phyloP scores from a whole-genome alignment of 768 basidiomycete species.

The Termitomyces sp. region DNA sequence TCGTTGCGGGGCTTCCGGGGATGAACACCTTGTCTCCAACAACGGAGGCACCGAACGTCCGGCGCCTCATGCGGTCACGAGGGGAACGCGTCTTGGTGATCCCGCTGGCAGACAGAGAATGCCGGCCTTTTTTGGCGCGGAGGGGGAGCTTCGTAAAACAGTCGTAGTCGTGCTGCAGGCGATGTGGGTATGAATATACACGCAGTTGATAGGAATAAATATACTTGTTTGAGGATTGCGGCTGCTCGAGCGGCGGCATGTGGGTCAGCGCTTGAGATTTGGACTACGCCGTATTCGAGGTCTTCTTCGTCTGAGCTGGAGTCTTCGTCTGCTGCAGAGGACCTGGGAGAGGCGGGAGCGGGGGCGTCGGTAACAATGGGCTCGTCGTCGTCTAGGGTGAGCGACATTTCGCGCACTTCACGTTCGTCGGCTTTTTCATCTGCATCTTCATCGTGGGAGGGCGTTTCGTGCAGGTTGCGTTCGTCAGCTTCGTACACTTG shows the following conservation, averaged over 20 bases:
- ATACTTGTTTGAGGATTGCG: slow-evolving; percentile 85
- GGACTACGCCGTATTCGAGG: slow-evolving; percentile 57
- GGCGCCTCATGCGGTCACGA: slow-evolving; percentile 5
- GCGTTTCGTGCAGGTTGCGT: neutral
- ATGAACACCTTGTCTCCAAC: slow-evolving; percentile 49
- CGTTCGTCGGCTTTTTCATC: slow-evolving; percentile 7
- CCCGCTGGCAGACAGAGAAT: slow-evolving; percentile 22
- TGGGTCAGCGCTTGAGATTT: slow-evolving; percentile 82
- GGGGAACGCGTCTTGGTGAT: slow-evolving; percentile 22
- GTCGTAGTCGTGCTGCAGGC: slow-evolving; percentile 76
- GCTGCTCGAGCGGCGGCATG: slow-evolving; percentile 88
- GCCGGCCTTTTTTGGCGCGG: neutral
- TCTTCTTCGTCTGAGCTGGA: slow-evolving; percentile 31
- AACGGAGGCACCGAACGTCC: slow-evolving; percentile 26
- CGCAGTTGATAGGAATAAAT: slow-evolving; percentile 15
- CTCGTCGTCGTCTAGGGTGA: slow-evolving; percentile 1
- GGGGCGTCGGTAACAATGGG: neutral
- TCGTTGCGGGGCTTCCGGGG: slow-evolving; percentile 47
- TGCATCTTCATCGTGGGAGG: neutral
- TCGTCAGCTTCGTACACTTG: neutral
- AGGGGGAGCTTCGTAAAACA: slow-evolving; percentile 54
- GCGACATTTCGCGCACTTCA: slow-evolving; percentile 14
- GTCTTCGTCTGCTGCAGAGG: slow-evolving; percentile 17
- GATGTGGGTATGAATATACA: neutral
- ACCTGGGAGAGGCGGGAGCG: neutral